Evolutionary conservation across 2,329 filamentous ascomycete species (phyloP).

Genomic region (Pyrenophora tritici-repentis): DNA sequence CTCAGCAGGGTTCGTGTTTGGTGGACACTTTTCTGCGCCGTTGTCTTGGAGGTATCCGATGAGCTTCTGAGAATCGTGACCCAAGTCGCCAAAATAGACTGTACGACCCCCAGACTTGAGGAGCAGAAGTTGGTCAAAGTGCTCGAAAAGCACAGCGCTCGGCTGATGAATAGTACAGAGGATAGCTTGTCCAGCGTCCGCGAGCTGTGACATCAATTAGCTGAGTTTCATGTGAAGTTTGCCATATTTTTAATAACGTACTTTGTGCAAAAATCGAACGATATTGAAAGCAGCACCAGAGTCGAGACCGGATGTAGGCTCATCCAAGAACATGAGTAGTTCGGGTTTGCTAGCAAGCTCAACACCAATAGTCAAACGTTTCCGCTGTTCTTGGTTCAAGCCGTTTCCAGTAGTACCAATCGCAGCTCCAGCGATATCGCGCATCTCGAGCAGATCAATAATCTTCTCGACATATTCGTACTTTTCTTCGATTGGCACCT

Average conservation of each 20-base stretch:
- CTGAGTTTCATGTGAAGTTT: rapidly evolving
- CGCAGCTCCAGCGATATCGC: slow-evolving; percentile 67
- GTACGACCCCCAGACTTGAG: slow-evolving; percentile 69
- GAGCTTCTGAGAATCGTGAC: slow-evolving; percentile 48
- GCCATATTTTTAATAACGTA: background rate
- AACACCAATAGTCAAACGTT: slow-evolving; percentile 67
- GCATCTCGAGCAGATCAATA: slow-evolving; percentile 63
- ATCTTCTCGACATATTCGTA: too few relatives aligned
- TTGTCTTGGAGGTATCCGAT: slow-evolving; percentile 59
- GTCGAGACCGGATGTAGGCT: slow-evolving; percentile 76
- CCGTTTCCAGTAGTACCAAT: slow-evolving; percentile 60
- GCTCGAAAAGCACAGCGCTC: slow-evolving; percentile 67
- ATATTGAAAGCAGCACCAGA: slow-evolving; percentile 70
- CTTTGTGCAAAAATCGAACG: slow-evolving; percentile 67
- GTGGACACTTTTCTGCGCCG: slow-evolving; percentile 58
- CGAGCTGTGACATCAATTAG: slow-evolving; percentile 47
- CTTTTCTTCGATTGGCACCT: slow-evolving; percentile 63
- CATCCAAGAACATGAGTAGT: slow-evolving; percentile 75
- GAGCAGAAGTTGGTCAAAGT: slow-evolving; percentile 69
- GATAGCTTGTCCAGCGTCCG: slow-evolving; percentile 68
- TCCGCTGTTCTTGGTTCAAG: slow-evolving; percentile 67
- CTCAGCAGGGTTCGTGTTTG: slow-evolving; percentile 60
- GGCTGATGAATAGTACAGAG: slow-evolving; percentile 74
- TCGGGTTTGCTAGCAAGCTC: slow-evolving; percentile 69
- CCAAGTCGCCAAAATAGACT: slow-evolving; percentile 68